A percentile compares a stretch with the other conserved stretches of the same genome.
Evolutionary conservation across 2,329 filamentous ascomycete genomes (phyloP).

Genomic region (Neonectria hederae): DNA sequence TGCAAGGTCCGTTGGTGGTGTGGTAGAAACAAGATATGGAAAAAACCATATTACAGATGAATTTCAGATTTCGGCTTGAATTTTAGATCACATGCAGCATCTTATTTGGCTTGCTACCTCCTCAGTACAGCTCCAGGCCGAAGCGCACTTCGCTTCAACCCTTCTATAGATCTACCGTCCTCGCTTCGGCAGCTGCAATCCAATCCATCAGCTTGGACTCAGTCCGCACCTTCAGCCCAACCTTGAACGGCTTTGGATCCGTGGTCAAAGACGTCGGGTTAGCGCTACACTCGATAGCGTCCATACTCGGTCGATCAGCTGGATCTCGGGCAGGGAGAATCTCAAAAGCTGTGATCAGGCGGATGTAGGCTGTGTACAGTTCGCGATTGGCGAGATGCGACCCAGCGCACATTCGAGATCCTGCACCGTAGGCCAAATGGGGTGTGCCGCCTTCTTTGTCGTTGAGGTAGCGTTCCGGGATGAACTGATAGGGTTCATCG

Average conservation of each 20-base stretch:
- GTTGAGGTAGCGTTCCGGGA: slow-evolving; percentile 75
- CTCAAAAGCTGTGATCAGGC: slow-evolving; percentile 67
- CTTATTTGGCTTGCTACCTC: no score
- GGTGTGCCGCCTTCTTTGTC: slow-evolving; percentile 65
- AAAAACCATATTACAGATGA: no score
- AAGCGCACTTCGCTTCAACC: no score
- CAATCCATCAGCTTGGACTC: slow-evolving; percentile 57
- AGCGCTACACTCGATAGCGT: slow-evolving; percentile 65
- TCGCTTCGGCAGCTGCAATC: slow-evolving; percentile 62
- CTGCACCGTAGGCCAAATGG: slow-evolving; percentile 71
- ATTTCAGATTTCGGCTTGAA: no score
- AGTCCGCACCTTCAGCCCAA: slow-evolving; percentile 54
- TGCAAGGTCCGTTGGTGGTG: no score
- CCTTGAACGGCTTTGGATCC: slow-evolving; percentile 70
- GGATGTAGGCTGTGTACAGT: slow-evolving; percentile 67
- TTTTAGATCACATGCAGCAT: no score
- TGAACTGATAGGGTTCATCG: slow-evolving; percentile 68
- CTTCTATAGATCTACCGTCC: slow-evolving; percentile 53
- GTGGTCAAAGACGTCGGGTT: slow-evolving; percentile 67
- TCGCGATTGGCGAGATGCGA: slow-evolving; percentile 71
- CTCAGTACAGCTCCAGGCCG: no score
- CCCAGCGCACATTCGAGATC: slow-evolving; percentile 71
- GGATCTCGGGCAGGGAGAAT: slow-evolving; percentile 58
- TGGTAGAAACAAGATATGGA: no score
- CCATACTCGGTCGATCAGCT: slow-evolving; percentile 61